Conservation (phyloP, 2,329 filamentous ascomycete genomes). For the Elsinoe necatrix region DNA sequence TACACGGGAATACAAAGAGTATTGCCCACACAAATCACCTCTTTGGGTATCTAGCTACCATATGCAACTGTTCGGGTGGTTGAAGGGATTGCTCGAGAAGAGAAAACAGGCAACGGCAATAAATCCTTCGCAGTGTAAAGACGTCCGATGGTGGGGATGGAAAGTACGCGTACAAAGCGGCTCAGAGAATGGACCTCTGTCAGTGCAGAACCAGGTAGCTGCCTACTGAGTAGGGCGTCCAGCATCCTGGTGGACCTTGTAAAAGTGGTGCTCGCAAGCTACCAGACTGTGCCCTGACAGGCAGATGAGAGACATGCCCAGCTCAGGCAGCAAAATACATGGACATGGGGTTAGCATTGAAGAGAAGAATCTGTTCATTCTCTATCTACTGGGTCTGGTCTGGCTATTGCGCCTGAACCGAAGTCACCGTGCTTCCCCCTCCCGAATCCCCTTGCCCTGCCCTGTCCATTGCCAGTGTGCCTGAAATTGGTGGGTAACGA, state of each 20-base stretch:
- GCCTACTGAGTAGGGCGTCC: no score
- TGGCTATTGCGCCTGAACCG: neutral
- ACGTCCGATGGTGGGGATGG: no score
- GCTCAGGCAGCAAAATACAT: neutral
- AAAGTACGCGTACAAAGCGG: no score
- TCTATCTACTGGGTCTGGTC: constrained; percentile 4
- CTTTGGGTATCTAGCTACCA: neutral
- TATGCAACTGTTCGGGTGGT: neutral
- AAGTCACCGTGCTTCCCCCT: neutral
- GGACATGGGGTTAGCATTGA: neutral
- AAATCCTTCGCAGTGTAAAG: no score
- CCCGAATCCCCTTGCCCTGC: neutral
- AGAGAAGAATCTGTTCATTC: constrained; percentile 8
- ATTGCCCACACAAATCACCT: neutral
- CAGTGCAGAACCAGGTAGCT: no score
- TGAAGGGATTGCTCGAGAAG: neutral
- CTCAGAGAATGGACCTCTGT: no score
- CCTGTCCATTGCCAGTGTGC: constrained; percentile 1
- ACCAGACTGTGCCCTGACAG: neutral
- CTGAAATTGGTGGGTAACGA: neutral
- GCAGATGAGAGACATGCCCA: neutral
- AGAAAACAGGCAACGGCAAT: no score
- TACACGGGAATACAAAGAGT: neutral
- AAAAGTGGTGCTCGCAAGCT: no score
- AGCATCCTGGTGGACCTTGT: no score